Evolutionary conservation across 1,139 yeast genomes (phyloP).

Genomic region (Hyphopichia wangnamkhiaoensis): DNA sequence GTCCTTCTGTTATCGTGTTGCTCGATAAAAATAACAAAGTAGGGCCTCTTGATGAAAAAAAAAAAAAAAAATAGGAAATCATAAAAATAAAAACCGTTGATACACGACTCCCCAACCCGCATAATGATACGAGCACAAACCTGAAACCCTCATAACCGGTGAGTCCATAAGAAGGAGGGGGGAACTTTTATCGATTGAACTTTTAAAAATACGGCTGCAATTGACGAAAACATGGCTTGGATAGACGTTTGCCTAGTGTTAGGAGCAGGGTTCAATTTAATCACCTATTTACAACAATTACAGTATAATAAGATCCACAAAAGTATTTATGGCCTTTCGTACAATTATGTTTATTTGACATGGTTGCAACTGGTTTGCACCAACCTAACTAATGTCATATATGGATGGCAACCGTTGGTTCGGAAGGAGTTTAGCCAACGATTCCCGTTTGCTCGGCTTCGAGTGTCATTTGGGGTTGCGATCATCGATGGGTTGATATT

Average conservation of each 20-base stretch:
- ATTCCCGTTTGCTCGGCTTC: slow-evolving; percentile 19
- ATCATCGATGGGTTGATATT: slow-evolving; percentile 16
- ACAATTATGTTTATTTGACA: slow-evolving; percentile 21
- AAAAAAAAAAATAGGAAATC: no score
- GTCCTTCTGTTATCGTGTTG: neutral
- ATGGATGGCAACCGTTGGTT: slow-evolving; percentile 11
- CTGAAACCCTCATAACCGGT: no score
- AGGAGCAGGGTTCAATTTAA: slow-evolving; percentile 11
- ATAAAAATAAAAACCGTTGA: no score
- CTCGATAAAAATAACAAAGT: no score
- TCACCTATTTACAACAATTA: slow-evolving; percentile 16
- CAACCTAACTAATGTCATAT: slow-evolving; percentile 15
- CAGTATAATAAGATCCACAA: slow-evolving; percentile 18
- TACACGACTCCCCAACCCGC: no score
- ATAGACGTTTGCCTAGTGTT: slow-evolving; percentile 9
- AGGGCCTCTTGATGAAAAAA: no score
- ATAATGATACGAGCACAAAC: no score
- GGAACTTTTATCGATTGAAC: no score
- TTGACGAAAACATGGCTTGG: no score
- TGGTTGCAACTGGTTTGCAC: slow-evolving; percentile 13
- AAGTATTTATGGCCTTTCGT: slow-evolving; percentile 31
- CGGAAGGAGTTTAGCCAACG: slow-evolving; percentile 16
- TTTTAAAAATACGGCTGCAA: no score
- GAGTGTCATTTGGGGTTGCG: slow-evolving; percentile 9
- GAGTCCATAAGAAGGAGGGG: no score